Evolutionary conservation across 768 basidiomycete genomes (phyloP), one percentile per base, ranked within the genome.

Genomic region (Xerocomellus amylosporus): DNA sequence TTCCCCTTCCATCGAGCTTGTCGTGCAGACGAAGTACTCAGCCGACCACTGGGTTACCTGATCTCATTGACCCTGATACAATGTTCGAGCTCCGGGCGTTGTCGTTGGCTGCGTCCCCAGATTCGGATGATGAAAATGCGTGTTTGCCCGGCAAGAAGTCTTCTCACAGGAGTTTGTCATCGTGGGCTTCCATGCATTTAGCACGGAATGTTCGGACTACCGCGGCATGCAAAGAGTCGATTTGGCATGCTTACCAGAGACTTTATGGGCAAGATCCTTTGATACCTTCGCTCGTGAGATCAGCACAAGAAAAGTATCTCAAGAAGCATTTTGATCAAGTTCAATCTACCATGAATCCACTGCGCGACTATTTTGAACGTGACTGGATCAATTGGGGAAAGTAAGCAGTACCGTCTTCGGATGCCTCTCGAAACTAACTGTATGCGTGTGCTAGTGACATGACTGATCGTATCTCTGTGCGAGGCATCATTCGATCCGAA

Each of bases 301-400:
- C 74, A 12, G 73, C 73, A 9, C 66, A 69, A 51, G 62, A 53
- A 39, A 71, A 60, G 28, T 65, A 67, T 34, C 53, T 70, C 40
- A 64, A 42, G 33, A 63, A 64, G 4, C 54, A 64, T 49, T 59
- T 59, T n/a, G 41, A 60, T 10, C 51, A 46, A 19, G 58, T 51
- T 30, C 59, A 58, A 50, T 64, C 62, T n/a, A 64, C 58, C 28
- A 44, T 62, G 34, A 67, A 64, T 54, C 74, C 76, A 8, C 71
- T 75, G 15, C 77, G 82, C 4, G 83, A 82, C 47, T 79, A 82
- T 42, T 90, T 90, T 53, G 86, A 88, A 34, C 66, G 72, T 1
- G 81, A 81, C 46, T 89, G 88, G 87, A 69, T 69, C 9, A 82
- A 83, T 46, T 90, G 88, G 88, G 77, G 83, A 69, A 79, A 76